Conservation (phyloP, 2,329 filamentous ascomycete genomes). For the Ramichloridium luteum region DNA sequence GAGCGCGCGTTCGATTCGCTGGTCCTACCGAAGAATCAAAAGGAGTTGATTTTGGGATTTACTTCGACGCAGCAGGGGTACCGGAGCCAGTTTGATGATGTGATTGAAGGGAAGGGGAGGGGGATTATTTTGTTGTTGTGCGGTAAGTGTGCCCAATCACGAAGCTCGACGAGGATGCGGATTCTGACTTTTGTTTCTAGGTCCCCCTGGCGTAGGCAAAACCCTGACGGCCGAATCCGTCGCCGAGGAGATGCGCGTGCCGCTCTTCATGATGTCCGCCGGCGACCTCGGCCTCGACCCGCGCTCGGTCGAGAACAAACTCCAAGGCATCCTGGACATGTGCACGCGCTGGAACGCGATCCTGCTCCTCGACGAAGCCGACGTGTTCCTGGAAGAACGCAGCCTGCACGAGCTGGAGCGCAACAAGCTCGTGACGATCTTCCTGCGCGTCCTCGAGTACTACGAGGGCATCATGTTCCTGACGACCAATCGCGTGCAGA, state of each 20-base stretch:
- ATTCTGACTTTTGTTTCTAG: background rate
- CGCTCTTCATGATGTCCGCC: slow-evolving; percentile 38
- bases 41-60: slow-evolving; percentile 37
- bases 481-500: slow-evolving; percentile 33
- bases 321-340: slow-evolving; percentile 36
- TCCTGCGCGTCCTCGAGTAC: slow-evolving; percentile 27
- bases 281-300: slow-evolving; percentile 39
- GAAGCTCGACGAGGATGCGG: slow-evolving; percentile 10
- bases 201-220: slow-evolving; percentile 40
- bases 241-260: slow-evolving; percentile 39
- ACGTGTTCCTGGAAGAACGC: slow-evolving; percentile 32
- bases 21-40: slow-evolving; percentile 36
- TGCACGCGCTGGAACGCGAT: slow-evolving; percentile 40
- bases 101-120: slow-evolving; percentile 41
- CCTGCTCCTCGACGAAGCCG: slow-evolving; percentile 41
- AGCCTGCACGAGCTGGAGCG: slow-evolving; percentile 30
- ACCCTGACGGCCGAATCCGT: slow-evolving; percentile 40
- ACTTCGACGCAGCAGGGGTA: slow-evolving; percentile 32
- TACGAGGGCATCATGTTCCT: slow-evolving; percentile 35
- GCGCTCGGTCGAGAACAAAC: slow-evolving; percentile 30
- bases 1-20: slow-evolving; percentile 35
- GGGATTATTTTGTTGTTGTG: slow-evolving; percentile 41
- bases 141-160: slow-evolving; percentile 39
- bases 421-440: slow-evolving; percentile 35
- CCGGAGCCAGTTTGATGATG: slow-evolving; percentile 34